These are phyloP conservation scores for Debaryomyces singareniensis DNA, from an alignment of 1,139 yeast genomes.

Conservation along the genomic window DNA sequence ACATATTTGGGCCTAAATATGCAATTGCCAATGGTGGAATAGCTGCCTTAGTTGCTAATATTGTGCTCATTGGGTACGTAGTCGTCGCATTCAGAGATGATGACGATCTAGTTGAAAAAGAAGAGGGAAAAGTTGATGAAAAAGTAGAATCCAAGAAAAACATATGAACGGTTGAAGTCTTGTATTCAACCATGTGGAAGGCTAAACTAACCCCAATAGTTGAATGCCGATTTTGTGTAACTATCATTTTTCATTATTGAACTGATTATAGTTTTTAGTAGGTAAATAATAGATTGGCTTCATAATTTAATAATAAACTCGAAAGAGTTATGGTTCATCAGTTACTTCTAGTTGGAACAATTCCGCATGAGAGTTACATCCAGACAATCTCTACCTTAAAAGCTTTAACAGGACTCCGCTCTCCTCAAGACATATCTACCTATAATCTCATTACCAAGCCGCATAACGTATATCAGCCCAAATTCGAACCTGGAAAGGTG, in stretches of 20 bases:
- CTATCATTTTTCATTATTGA: slow-evolving; percentile 1
- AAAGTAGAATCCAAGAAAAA: slow-evolving; percentile 5
- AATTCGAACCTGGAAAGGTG: slow-evolving; percentile 45
- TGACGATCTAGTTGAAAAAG: slow-evolving; percentile 29
- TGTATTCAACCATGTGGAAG: slow-evolving; percentile 3
- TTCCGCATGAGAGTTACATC: slow-evolving; percentile 35
- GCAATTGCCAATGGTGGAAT: slow-evolving; percentile 81
- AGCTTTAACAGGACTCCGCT: slow-evolving; percentile 36
- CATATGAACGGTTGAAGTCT: not conserved
- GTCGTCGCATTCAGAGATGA: slow-evolving; percentile 85
- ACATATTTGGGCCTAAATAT: slow-evolving; percentile 39
- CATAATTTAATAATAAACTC: not conserved
- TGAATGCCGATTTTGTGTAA: slow-evolving; percentile 3
- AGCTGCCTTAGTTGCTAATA: slow-evolving; percentile 83
- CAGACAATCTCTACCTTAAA: slow-evolving; percentile 41
- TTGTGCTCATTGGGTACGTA: slow-evolving; percentile 80
- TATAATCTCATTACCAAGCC: slow-evolving; percentile 42
- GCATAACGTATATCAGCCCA: slow-evolving; percentile 37
- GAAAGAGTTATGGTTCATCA: slow-evolving; percentile 36
- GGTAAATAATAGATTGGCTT: no score
- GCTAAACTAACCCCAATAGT: not conserved
- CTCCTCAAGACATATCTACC: slow-evolving; percentile 36
- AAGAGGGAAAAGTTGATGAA: slow-evolving; percentile 20
- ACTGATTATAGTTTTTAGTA: no score
- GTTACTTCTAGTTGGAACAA: slow-evolving; percentile 33